Evolutionary conservation across 345 rosid species (phyloP), one percentile per base, ranked within the genome.

Genomic region (Aethionema arabicum): DNA sequence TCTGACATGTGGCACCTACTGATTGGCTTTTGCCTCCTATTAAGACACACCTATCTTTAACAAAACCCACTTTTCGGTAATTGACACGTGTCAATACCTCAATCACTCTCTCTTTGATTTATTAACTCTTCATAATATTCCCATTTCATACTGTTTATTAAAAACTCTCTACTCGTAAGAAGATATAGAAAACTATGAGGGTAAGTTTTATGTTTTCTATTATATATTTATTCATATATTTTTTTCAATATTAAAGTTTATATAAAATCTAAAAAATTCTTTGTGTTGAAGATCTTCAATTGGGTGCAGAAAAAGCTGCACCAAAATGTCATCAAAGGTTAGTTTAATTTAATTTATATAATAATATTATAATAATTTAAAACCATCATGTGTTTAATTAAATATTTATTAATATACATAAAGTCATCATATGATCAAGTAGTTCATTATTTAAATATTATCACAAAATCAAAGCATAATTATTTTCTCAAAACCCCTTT

Each of bases 231-330:
- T 3, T 45, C n/a, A 5, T 14, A n/a, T n/a, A n/a, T 13, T 10
- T 16, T 5, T 5, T 1, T 31, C 35, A n/a, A n/a, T n/a, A n/a
- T n/a, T n/a, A n/a, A n/a, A n/a, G n/a, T 21, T 12, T 8, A 2
- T 21, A 13, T 3, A 7, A 12, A 53, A 16, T 4, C 32, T 7
- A 0, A 8, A 0, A 8, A 61, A 2, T 11, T 51, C 6, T 30
- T 16, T 39, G 48, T 36, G 15, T 3, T 15, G 40, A 51, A 70
- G 96, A 84, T 91, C 79, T 91, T 91, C 79, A 84, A 80, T 59
- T 91, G 98, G 98, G 76, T 88, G 83, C 91, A 91, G 38, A 81
- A 75, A 76, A 83, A 78, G 80, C 75, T 86, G 75, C 72, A 80
- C 80, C 81, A 81, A 33, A 77, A 71, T 71, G 59, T 79, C 51